Conservation (phyloP, 805 yeast species). For the Candida golubevii region DNA sequence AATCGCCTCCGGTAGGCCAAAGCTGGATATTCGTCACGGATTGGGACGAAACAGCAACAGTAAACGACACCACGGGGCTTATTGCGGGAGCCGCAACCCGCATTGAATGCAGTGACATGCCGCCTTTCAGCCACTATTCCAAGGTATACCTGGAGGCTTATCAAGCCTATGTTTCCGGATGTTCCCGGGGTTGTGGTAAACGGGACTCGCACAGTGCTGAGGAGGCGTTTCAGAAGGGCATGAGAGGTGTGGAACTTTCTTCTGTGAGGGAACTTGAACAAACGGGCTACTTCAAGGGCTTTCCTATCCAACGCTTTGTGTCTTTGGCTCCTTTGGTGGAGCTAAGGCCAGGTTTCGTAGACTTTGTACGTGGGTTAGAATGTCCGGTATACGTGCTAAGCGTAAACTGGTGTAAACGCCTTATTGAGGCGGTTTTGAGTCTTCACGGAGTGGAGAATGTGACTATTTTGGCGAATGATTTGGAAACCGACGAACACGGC, state of each 20-base stretch:
- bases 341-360: conserved; percentile 37
- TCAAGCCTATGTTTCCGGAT: conserved; percentile 18
- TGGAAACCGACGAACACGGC: conserved; percentile 32
- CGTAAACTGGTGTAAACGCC: conserved; percentile 56
- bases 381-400: conserved; percentile 47
- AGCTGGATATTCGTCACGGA: conserved; percentile 41
- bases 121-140: conserved; percentile 42
- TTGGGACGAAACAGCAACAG: conserved; percentile 66
- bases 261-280: conserved; percentile 43
- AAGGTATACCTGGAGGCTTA: conserved; percentile 39
- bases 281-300: conserved; percentile 39
- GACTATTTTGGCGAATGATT: conserved; percentile 47
- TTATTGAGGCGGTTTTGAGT: conserved; percentile 37
- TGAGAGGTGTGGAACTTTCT: conserved; percentile 43
- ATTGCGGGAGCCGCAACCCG: conserved; percentile 44
- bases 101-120: conserved; percentile 15
- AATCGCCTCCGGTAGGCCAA: no score
- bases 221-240: conserved; percentile 40
- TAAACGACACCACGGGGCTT: conserved; percentile 48
- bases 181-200: neutral
- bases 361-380: conserved; percentile 21
- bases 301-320: conserved; percentile 27
- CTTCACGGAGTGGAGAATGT: conserved; percentile 21
- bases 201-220: conserved; percentile 36
- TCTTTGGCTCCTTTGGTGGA: conserved; percentile 34